Conservation (phyloP, 2,329 filamentous ascomycete species). For the Hypoxylon sp. region DNA sequence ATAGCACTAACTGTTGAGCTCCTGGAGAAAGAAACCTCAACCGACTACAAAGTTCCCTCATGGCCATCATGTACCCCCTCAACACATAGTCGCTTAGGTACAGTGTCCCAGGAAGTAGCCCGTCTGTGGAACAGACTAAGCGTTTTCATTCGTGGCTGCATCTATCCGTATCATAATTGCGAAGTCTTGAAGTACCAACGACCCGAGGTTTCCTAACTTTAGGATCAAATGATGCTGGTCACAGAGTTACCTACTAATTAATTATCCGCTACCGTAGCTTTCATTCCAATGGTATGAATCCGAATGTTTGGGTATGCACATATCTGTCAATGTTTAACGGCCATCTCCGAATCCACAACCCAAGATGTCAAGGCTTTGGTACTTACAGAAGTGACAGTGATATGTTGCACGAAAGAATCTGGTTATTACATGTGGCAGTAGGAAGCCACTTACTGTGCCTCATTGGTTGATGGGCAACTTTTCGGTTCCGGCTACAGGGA, state of each 20-base stretch:
- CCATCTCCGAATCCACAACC: slow-evolving; percentile 11
- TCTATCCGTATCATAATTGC: neutral
- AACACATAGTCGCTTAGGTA: neutral
- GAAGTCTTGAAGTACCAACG: neutral
- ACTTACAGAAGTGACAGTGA: neutral
- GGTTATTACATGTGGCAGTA: neutral
- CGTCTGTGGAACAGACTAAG: slow-evolving; percentile 1
- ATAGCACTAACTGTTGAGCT: neutral
- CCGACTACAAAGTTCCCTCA: neutral
- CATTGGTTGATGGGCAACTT: neutral
- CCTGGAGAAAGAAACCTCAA: neutral
- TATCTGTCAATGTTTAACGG: neutral
- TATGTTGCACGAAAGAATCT: neutral
- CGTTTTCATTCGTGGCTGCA: slow-evolving; percentile 15
- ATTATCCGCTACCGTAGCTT: neutral
- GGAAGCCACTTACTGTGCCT: neutral
- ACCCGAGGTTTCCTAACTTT: neutral
- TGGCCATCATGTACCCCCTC: neutral
- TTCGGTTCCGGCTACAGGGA: slow-evolving; percentile 19
- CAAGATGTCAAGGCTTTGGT: neutral
- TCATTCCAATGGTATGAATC: neutral
- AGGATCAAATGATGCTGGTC: slow-evolving; percentile 21
- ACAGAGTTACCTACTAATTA: slow-evolving; percentile 17
- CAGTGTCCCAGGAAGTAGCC: neutral
- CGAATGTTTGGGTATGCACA: neutral